phyloP scores from a whole-genome alignment of 1,284 basidiomycete genomes.

The Puccinia coronata region DNA sequence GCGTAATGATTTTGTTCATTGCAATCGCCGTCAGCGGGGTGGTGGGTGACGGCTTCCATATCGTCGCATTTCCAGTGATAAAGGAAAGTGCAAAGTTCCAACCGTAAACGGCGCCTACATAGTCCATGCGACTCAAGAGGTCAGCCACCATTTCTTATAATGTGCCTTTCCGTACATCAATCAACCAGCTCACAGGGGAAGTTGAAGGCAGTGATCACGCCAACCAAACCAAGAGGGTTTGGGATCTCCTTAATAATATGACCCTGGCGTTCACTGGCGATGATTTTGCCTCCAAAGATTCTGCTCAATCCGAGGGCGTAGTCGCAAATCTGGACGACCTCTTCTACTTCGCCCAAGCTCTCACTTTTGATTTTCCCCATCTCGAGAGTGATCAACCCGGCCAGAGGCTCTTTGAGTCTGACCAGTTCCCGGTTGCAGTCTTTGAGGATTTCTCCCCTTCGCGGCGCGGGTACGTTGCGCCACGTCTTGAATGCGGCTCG shows the following conservation, averaged over 20 bases:
- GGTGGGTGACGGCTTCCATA: conserved; percentile 91
- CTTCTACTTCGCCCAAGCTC: conserved; percentile 87
- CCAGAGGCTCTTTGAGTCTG: conserved; percentile 76
- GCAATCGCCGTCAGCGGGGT: conserved; percentile 86
- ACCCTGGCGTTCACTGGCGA: conserved; percentile 55
- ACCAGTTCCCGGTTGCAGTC: conserved; percentile 82
- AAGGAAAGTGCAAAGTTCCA: conserved; percentile 89
- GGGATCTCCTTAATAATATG: conserved; percentile 54
- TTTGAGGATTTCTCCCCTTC: conserved; percentile 80
- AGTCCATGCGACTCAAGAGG: conserved; percentile 56
- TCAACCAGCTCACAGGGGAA: conserved; percentile 45
- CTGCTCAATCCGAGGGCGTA: conserved; percentile 71
- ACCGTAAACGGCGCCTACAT: conserved; percentile 52
- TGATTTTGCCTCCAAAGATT: conserved; percentile 53
- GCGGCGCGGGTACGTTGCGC: conserved; percentile 78
- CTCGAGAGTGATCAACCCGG: conserved; percentile 69
- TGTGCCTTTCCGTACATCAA: background rate
- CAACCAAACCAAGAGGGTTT: conserved; percentile 90
- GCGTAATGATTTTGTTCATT: conserved; percentile 77
- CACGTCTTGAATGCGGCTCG: conserved; percentile 72
- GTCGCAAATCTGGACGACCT: conserved; percentile 86
- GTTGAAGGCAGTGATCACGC: conserved; percentile 62
- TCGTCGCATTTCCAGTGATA: conserved; percentile 84
- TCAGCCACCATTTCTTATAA: conserved; percentile 75
- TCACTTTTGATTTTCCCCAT: conserved; percentile 95